Conservation (phyloP, 192 early-diverging fungal genomes). For the Gryganskiella cystojenkinii region DNA sequence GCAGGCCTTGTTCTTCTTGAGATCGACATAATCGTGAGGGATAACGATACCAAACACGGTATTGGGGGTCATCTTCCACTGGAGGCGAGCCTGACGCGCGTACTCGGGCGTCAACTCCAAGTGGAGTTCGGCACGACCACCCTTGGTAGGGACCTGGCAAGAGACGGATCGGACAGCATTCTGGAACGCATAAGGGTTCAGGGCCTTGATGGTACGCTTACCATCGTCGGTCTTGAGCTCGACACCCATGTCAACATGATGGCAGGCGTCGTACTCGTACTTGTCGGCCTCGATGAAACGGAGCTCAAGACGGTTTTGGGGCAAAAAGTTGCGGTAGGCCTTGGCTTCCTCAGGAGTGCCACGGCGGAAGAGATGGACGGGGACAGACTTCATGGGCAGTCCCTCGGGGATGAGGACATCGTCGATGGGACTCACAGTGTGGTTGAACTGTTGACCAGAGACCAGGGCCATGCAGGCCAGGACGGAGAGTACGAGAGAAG, state of each 20-base stretch:
- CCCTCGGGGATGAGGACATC: too few species aligned
- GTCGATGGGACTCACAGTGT: too few species aligned
- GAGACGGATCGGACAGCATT: slow-evolving; percentile 25
- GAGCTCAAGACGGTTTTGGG: slow-evolving; percentile 22
- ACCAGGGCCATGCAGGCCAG: too few species aligned
- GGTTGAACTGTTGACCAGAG: too few species aligned
- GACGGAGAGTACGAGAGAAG: too few species aligned
- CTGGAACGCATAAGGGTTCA: slow-evolving; percentile 46
- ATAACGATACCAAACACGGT: slow-evolving; percentile 28
- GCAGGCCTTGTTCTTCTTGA: slow-evolving; percentile 33
- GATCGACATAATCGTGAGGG: slow-evolving; percentile 40
- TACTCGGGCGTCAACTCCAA: slow-evolving; percentile 23
- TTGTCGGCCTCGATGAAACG: slow-evolving; percentile 29
- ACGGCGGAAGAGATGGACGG: slow-evolving; percentile 20
- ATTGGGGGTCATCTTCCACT: slow-evolving; percentile 15
- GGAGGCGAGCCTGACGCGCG: slow-evolving; percentile 12
- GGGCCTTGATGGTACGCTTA: slow-evolving; percentile 16
- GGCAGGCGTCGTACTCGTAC: slow-evolving; percentile 18
- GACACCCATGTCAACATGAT: slow-evolving; percentile 39
- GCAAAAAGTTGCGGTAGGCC: slow-evolving; percentile 19
- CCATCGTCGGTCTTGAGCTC: slow-evolving; percentile 35
- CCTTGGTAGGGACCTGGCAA: too few species aligned
- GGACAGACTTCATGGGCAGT: slow-evolving; percentile 29
- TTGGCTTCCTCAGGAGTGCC: background rate
- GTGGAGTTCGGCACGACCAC: slow-evolving; percentile 9